Evolutionary conservation across 2,329 filamentous ascomycete genomes (phyloP), one percentile per base, ranked within the genome.

Genomic region (Diaporthe sp.): DNA sequence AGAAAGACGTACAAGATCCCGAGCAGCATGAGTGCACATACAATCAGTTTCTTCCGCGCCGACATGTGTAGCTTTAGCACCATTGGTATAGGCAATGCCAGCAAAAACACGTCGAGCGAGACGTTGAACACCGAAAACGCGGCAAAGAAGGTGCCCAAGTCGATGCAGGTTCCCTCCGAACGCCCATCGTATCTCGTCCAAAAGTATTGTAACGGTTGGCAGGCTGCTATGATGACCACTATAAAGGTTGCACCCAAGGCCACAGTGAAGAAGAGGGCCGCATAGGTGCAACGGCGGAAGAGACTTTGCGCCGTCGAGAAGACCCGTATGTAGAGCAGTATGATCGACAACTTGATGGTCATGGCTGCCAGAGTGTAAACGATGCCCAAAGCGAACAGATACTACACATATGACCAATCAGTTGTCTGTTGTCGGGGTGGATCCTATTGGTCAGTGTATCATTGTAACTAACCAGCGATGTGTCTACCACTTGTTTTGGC

Each of bases 1-100:
- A 19, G 15, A 15, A n/a, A 22, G 47, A 50, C 63, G 15, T 53
- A 68, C 63, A 68, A 68, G 32, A 53, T 68, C 39, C 63, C 63
- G 3, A 68, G 63, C 63, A 68, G 6, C 63, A 39, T 53, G 4
- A 68, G 63, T 53, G 63, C 63, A 68, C 63, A 68, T 32, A 68
- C 63, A 3, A 68, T 68, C 9, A 39, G 1, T 17, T 68, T 68
- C 47, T 68, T 68, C 15, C 63, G 63, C 15, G 32, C n/a, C 44
- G 63, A 68, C 63, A 68, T 68, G 15, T 68, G 63, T 15, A 68
- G 47, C 30, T 53, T 68, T 3, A 68, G 63, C 7, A 68, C 63
- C 63, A 53, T 37, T 4, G 44, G 63, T n/a, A 68, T 68, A 1
- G 63, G 63, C 8, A 68, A 19, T 7, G 22, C 17, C 15, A 68